Percentiles rank a stretch among this genome's conserved stretches.
These are phyloP conservation scores for Punica granatum DNA, from an alignment of 345 rosid species.

Conservation along the genomic window DNA sequence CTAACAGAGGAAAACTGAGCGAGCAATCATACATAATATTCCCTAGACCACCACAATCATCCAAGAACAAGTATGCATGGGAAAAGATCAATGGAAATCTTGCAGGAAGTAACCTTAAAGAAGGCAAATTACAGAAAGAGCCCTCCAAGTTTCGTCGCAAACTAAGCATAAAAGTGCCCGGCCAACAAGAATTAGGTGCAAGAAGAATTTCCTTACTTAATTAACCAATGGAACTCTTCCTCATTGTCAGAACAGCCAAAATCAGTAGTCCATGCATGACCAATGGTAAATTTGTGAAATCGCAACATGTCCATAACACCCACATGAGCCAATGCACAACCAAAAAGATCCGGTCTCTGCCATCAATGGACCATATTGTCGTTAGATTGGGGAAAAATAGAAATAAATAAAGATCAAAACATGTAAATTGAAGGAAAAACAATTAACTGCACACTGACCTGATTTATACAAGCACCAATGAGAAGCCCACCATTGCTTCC, in stretches of 20 bases:
- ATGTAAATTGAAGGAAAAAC: conserved; percentile 11
- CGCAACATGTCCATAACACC: conserved; percentile 99
- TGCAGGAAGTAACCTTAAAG: too few relatives aligned
- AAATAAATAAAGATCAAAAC: not conserved
- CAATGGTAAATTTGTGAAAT: conserved; percentile 90
- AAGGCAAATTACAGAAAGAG: too few relatives aligned
- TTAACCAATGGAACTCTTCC: conserved; percentile 86
- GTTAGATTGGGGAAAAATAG: not conserved
- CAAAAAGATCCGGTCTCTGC: conserved; percentile 97
- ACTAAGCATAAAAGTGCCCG: too few relatives aligned
- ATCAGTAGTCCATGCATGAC: conserved; percentile 95
- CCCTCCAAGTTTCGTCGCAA: too few relatives aligned
- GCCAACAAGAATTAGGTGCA: not conserved
- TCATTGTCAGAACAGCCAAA: conserved; percentile 81
- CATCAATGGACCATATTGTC: not conserved
- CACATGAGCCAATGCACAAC: conserved; percentile 96
- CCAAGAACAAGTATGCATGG: too few relatives aligned
- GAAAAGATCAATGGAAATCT: too few relatives aligned
- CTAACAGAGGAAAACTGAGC: not conserved
- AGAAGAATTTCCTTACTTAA: conserved; percentile 37
- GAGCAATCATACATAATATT: too few relatives aligned
- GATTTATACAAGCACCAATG: conserved; percentile 90
- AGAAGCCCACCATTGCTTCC: conserved; percentile 95
- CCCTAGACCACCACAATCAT: too few relatives aligned
- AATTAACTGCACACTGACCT: conserved; percentile 29